Percentiles rank a stretch among this genome's conserved stretches.
Evolutionary conservation across 352 stramenopile species (phyloP).

Genomic region (Peronospora destructor): DNA sequence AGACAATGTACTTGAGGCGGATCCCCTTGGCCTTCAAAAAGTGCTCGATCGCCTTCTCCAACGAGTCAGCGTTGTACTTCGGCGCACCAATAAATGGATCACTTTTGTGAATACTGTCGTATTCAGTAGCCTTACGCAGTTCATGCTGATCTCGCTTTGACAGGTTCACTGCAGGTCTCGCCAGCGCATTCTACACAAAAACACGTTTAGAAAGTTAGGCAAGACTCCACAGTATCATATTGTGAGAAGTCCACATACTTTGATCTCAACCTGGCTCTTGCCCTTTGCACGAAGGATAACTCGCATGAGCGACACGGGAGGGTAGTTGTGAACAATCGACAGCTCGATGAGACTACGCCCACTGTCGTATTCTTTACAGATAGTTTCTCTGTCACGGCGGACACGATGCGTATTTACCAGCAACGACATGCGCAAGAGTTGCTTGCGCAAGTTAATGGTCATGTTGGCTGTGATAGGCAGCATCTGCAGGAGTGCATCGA

Average conservation of each 20-base stretch:
- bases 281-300: constrained; percentile 68
- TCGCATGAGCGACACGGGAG: constrained; percentile 75
- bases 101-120: constrained; percentile 82
- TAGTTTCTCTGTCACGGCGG: constrained; percentile 44
- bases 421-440: constrained; percentile 79
- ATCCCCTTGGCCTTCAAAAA: constrained; percentile 69
- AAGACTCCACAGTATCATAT: neutral
- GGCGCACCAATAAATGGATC: constrained; percentile 68
- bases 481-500: constrained; percentile 76
- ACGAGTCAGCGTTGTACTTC: constrained; percentile 64
- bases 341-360: constrained; percentile 75
- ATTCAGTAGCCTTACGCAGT: constrained; percentile 58
- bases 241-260: constrained; percentile 24
- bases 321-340: constrained; percentile 70
- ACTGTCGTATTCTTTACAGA: constrained; percentile 63
- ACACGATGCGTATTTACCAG: constrained; percentile 84
- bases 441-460: constrained; percentile 81
- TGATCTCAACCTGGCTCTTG: constrained; percentile 52
- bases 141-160: constrained; percentile 67
- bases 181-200: constrained; percentile 40
- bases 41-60: constrained; percentile 67
- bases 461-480: constrained; percentile 84
- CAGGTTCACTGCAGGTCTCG: constrained; percentile 40
- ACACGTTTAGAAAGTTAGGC: constrained; percentile 9
- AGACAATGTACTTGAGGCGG: constrained; percentile 55